Conservation (phyloP, 805 yeast species). For the Zygoascus tannicola region DNA sequence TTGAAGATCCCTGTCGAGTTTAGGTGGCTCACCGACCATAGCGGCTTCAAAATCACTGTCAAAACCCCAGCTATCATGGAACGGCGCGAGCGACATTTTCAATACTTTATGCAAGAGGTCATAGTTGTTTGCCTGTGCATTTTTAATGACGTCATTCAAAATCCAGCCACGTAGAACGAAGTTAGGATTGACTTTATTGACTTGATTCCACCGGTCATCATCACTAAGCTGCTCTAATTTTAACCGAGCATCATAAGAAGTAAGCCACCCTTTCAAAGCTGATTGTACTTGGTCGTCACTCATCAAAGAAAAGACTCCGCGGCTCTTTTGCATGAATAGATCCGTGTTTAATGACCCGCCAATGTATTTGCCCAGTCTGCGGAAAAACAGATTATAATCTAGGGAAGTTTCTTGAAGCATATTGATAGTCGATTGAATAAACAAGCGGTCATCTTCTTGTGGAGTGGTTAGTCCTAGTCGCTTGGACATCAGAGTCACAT, state of each 20-base stretch:
- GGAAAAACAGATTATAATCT: slow-evolving; percentile 76
- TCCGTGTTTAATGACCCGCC: slow-evolving; percentile 15
- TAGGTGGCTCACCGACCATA: slow-evolving; percentile 40
- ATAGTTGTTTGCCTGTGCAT: slow-evolving; percentile 43
- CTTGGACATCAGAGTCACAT: slow-evolving; percentile 46
- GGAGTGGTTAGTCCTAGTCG: slow-evolving; percentile 57
- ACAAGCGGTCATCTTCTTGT: slow-evolving; percentile 29
- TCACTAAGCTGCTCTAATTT: slow-evolving; percentile 25
- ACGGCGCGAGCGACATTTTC: slow-evolving; percentile 70
- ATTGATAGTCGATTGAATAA: slow-evolving; percentile 53
- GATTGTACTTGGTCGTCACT: slow-evolving; percentile 30
- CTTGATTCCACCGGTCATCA: slow-evolving; percentile 31
- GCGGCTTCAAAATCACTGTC: slow-evolving; percentile 49
- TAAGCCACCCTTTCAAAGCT: slow-evolving; percentile 47
- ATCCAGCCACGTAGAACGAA: slow-evolving; percentile 84
- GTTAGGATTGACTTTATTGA: slow-evolving; percentile 54
- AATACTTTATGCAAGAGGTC: slow-evolving; percentile 50
- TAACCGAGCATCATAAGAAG: slow-evolving; percentile 38
- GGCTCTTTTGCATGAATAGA: slow-evolving; percentile 27
- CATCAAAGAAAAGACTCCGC: slow-evolving; percentile 25
- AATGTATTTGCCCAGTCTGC: slow-evolving; percentile 40
- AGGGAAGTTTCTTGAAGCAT: slow-evolving; percentile 52
- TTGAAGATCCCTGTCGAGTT: slow-evolving; percentile 51
- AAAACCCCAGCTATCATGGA: slow-evolving; percentile 59
- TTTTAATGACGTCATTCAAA: slow-evolving; percentile 67